Evolutionary conservation across 2,329 filamentous ascomycete genomes (phyloP).

Genomic region (Endocalyx cinctus): DNA sequence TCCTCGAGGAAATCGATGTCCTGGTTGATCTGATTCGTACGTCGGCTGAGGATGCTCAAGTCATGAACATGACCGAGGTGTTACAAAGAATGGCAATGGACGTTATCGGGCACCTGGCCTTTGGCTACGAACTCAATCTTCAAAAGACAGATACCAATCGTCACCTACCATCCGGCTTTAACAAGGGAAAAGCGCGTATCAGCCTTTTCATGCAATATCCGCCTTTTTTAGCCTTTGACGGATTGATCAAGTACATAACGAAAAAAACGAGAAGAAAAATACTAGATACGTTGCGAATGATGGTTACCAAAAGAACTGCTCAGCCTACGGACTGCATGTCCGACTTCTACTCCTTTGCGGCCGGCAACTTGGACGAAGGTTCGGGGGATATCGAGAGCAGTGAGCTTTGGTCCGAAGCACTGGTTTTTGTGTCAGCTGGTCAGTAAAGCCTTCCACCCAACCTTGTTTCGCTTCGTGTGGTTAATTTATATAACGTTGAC

Average conservation of each 20-base stretch:
- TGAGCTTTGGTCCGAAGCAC: slow-evolving; percentile 3
- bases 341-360: slow-evolving; percentile 1
- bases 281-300: not conserved
- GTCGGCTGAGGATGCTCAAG: not conserved
- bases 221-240: not conserved
- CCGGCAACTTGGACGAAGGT: not conserved
- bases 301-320: not conserved
- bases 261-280: not conserved
- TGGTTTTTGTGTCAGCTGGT: slow-evolving; percentile 1
- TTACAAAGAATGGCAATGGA: slow-evolving; percentile 1
- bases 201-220: slow-evolving; percentile 1
- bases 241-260: slow-evolving; percentile 1
- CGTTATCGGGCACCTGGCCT: slow-evolving; percentile 2
- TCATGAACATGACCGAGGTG: not conserved
- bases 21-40: not conserved
- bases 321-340: not conserved
- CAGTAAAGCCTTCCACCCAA: not conserved
- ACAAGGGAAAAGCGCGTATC: not conserved
- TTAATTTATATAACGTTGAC: no score
- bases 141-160: slow-evolving; percentile 1
- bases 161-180: not conserved
- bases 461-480: not conserved
- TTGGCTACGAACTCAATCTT: slow-evolving; percentile 2
- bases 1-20: slow-evolving; percentile 3
- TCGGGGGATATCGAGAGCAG: not conserved